Evolutionary conservation across 208 protist genomes (phyloP).

Genomic region (Sergeia podlipaevii): DNA sequence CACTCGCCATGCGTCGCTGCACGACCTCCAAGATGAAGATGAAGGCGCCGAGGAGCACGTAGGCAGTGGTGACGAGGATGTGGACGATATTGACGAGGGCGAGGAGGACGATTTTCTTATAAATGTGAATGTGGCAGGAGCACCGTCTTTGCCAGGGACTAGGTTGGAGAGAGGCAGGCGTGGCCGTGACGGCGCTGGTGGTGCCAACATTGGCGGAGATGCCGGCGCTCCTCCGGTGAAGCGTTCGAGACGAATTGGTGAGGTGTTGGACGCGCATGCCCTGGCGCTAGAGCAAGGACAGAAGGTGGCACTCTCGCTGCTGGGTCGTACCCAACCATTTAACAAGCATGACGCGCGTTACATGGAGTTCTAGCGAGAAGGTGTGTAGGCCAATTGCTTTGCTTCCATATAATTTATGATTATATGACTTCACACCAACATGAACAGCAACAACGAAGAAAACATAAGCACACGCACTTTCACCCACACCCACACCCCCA

Average conservation of each 20-base stretch:
- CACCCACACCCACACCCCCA: too few species aligned
- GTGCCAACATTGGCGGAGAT: conserved; percentile 2
- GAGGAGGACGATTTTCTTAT: not conserved
- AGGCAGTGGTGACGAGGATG: conserved; percentile 1
- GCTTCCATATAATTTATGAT: not conserved
- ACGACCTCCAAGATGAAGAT: conserved; percentile 21
- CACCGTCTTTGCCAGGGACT: too few species aligned
- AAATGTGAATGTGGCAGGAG: too few species aligned
- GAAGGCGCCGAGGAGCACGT: conserved; percentile 44
- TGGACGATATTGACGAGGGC: not conserved
- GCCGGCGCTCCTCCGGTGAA: not conserved
- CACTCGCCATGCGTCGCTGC: conserved; percentile 10
- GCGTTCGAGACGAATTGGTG: conserved; percentile 5
- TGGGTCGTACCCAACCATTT: conserved; percentile 65
- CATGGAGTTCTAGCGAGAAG: conserved; percentile 53
- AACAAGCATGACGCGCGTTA: conserved; percentile 48
- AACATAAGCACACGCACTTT: too few species aligned
- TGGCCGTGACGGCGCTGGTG: not conserved
- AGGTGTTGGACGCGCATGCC: conserved; percentile 24
- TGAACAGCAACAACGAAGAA: too few species aligned
- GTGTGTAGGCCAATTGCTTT: not conserved
- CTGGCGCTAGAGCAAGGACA: conserved; percentile 57
- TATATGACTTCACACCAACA: too few species aligned
- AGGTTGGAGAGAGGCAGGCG: not conserved
- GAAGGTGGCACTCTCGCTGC: conserved; percentile 41